Evolutionary conservation across 768 basidiomycete genomes (phyloP).

Genomic region (Boletus rubroflammeus): DNA sequence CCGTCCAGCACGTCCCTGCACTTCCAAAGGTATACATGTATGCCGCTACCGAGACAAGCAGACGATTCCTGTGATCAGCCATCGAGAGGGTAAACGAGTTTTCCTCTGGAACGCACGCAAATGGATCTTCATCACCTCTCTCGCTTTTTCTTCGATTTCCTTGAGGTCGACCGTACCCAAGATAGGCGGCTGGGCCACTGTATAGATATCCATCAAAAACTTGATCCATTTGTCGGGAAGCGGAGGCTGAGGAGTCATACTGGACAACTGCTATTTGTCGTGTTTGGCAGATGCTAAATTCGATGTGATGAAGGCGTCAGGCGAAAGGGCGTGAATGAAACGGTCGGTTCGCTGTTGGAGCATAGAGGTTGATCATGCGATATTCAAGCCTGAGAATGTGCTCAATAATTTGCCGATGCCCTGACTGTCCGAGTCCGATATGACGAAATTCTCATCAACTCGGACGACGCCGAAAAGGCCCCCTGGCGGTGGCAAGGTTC

Average conservation of each 20-base stretch:
- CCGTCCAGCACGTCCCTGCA: slow-evolving; percentile 69
- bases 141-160: slow-evolving; percentile 64
- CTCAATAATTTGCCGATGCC: background rate
- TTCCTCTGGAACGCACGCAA: slow-evolving; percentile 41
- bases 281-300: background rate
- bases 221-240: slow-evolving; percentile 27
- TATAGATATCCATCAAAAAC: slow-evolving; percentile 23
- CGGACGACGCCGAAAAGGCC: too few relatives aligned
- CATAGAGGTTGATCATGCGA: background rate
- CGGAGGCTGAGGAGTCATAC: slow-evolving; percentile 18
- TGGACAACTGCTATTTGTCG: background rate
- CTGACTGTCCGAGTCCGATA: background rate
- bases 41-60: slow-evolving; percentile 40
- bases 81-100: background rate
- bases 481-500: too few relatives aligned
- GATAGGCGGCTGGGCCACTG: slow-evolving; percentile 14
- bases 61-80: background rate
- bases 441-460: background rate
- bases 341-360: background rate
- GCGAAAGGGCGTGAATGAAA: background rate
- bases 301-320: background rate
- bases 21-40: slow-evolving; percentile 77
- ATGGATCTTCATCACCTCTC: slow-evolving; percentile 56
- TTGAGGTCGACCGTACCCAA: slow-evolving; percentile 60
- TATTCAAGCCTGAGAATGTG: background rate